Evolutionary conservation across 2,329 filamentous ascomycete genomes (phyloP), one percentile per base, ranked within the genome.

Genomic region (Nothophoma quercina): DNA sequence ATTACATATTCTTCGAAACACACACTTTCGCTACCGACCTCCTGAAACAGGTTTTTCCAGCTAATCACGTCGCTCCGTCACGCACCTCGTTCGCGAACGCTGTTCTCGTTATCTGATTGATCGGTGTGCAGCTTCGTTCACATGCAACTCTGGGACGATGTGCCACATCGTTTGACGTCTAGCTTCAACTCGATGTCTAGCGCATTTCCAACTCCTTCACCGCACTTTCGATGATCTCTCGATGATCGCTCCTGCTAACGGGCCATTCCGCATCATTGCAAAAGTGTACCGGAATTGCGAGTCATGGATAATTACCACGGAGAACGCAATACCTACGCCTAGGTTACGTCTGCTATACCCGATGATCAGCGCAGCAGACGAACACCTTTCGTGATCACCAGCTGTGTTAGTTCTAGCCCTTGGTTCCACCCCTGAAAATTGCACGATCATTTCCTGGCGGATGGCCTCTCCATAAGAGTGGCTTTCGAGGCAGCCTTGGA

Each of bases 101-200:
- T 12, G 18, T 43, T 33, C 39, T 48, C 19, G 35, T 35, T 35
- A 29, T 44, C 33, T 48, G 28, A 19, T 34, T 30, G 38, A 54
- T 49, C 45, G 51, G 51, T 54, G 44, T 54, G 51, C 35, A 40
- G 30, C 29, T 38, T 32, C 41, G 43, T 33, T 54, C 51, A 54
- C 51, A 54, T 49, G 51, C 44, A 25, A 28, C 18, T 9, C 22
- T 46, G 33, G 40, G 44, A 30, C 39, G 16, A 54, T 19, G 38
- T 49, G 39, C 44, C 51, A 44, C 51, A 48, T 43, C 38, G 42
- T 48, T 42, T 23, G 30, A 36, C 21, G 19, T 47, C 19, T 5
- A 38, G 16, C 22, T 39, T 18, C 26, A 34, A 25, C 13, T 26
- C 16, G n/a, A 45, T 22, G 10, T 26, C 32, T 53, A 53, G 50